These are phyloP conservation scores for Taphrina communis DNA, from an alignment of 1,139 yeast species.

Conservation along the genomic window DNA sequence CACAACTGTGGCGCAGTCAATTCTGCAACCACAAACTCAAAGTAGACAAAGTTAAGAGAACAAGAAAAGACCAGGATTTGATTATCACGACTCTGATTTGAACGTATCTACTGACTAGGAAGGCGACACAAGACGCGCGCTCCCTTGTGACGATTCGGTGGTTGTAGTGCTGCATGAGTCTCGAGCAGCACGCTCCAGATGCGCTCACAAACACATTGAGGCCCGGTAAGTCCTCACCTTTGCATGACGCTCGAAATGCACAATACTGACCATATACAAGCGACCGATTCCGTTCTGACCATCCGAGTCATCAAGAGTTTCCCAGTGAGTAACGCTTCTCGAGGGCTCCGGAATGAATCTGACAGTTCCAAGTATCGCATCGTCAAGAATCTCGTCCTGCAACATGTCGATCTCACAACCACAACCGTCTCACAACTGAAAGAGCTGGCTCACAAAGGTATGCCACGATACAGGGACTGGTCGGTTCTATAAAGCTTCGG, in stretches of 20 bases:
- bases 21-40: neutral
- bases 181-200: slow-evolving; percentile 2
- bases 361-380: slow-evolving; percentile 63
- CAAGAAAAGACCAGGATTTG: no score
- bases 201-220: slow-evolving; percentile 23
- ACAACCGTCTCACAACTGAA: slow-evolving; percentile 72
- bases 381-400: slow-evolving; percentile 77
- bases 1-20: slow-evolving; percentile 3
- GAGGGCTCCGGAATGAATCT: neutral
- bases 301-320: slow-evolving; percentile 87
- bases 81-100: no score
- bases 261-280: slow-evolving; percentile 18
- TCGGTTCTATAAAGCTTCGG: no score
- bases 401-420: slow-evolving; percentile 70
- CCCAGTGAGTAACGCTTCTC: slow-evolving; percentile 53
- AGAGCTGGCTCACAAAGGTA: no score
- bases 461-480: no score
- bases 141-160: neutral
- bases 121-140: neutral
- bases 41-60: no score
- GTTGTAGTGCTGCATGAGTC: neutral
- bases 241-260: neutral
- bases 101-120: no score
- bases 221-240: neutral
- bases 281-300: slow-evolving; percentile 74